Percentiles rank a stretch among this genome's conserved stretches.
Conservation (phyloP, 2,329 filamentous ascomycete species). For the Plectosphaerella cucumerina region DNA sequence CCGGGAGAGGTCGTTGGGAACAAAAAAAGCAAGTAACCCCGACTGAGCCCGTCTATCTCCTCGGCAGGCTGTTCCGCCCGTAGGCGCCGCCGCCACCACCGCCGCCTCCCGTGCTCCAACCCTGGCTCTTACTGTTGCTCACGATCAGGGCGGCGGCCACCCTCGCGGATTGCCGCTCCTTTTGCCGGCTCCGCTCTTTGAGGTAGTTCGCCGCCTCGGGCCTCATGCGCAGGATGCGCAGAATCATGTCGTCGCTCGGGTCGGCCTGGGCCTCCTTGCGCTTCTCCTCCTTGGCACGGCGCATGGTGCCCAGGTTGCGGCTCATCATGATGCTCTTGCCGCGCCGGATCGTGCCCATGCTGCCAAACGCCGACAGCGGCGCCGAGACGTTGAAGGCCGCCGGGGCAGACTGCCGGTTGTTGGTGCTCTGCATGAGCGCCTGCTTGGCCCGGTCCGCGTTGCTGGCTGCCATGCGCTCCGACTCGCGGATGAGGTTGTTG, state of each 20-base stretch:
- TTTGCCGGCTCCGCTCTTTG: conserved; percentile 85
- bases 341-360: conserved; percentile 62
- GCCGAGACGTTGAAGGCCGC: conserved; percentile 44
- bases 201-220: conserved; percentile 85
- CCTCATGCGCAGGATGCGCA: conserved; percentile 90
- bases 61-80: conserved; percentile 41
- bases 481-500: conserved; percentile 88
- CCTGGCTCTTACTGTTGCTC: conserved; percentile 72
- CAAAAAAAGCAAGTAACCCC: not conserved
- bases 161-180: conserved; percentile 85
- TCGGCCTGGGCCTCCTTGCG: conserved; percentile 93
- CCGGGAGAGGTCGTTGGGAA: not conserved
- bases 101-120: conserved; percentile 41
- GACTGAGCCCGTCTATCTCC: conserved; percentile 29
- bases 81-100: conserved; percentile 24
- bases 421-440: conserved; percentile 49
- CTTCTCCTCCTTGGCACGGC: conserved; percentile 92
- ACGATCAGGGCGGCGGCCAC: conserved; percentile 94
- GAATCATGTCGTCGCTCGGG: conserved; percentile 96
- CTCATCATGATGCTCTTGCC: conserved; percentile 87
- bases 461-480: conserved; percentile 89
- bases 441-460: conserved; percentile 72
- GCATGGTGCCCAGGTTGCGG: conserved; percentile 93
- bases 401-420: conserved; percentile 61
- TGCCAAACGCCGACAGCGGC: conserved; percentile 51